These are phyloP conservation scores for Yamadazyma kitorensis DNA, from an alignment of 805 yeast species.

Conservation along the genomic window DNA sequence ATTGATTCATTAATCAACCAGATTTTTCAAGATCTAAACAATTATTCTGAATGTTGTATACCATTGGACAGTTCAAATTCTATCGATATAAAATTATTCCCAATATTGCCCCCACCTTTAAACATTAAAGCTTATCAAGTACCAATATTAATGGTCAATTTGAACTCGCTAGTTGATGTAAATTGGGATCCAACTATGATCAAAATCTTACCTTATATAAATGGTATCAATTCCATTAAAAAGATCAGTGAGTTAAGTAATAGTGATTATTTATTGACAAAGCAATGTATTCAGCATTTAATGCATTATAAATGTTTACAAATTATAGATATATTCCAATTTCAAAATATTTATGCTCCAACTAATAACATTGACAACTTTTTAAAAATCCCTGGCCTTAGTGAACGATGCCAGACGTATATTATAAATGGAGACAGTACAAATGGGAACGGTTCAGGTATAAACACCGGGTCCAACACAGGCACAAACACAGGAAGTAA, in stretches of 20 bases:
- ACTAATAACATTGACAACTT: constrained; percentile 74
- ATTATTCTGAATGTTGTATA: constrained; percentile 92
- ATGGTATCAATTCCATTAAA: constrained; percentile 83
- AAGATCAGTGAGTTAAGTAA: constrained; percentile 76
- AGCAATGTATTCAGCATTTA: constrained; percentile 86
- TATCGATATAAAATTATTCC: constrained; percentile 91
- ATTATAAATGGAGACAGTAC: too few species aligned
- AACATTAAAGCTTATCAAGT: constrained; percentile 78
- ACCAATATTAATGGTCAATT: constrained; percentile 82
- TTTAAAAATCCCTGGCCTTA: constrained; percentile 58
- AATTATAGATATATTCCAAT: constrained; percentile 84
- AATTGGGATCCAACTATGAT: constrained; percentile 98
- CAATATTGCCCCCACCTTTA: constrained; percentile 79
- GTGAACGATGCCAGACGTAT: constrained; percentile 82
- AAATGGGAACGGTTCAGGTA: neutral
- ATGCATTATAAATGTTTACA: constrained; percentile 86
- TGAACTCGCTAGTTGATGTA: constrained; percentile 72
- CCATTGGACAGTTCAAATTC: constrained; percentile 89
- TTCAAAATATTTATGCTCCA: constrained; percentile 83
- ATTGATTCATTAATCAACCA: constrained; percentile 82
- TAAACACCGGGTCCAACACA: neutral
- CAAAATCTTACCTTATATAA: constrained; percentile 77
- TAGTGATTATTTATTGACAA: constrained; percentile 74
- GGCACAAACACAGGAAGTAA: constrained; percentile 2
- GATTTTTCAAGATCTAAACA: constrained; percentile 89